Base-by-base conservation (phyloP, 2,329 filamentous ascomycete genomes). In the Lachnellula willkommii region DNA sequence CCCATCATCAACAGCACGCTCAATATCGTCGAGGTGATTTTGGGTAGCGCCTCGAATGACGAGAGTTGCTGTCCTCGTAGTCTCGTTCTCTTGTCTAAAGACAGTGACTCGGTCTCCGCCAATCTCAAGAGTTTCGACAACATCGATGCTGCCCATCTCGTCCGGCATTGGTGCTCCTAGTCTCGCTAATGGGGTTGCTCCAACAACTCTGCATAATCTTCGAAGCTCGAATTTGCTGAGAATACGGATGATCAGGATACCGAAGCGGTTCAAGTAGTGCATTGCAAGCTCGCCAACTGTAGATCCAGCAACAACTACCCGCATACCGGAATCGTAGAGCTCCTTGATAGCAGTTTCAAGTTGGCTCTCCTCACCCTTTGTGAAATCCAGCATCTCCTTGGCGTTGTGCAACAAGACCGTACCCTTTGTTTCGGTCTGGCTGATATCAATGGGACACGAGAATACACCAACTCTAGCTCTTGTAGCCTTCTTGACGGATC, bases 131-230 rank as follows among this genome's bases (percentile, higher is more conserved):
- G 95, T 97, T 81, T 99, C 94, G 35, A 99, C 94, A 55, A 99
- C 74, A 71, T 99, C 94, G 61, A 99, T 85, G 66, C 76, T 88
- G 63, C 94, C 94, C 92, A 96, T 97, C 80, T 99, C 94, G 66
- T 99, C 94, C n/a, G 95, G 94, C 94, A 99, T 99, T 46, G 94
- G 94, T 15, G 95, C 94, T 62, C 94, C 94, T 48, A 99, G 80
- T 67, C 94, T 88, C 52, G 95, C 95, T 60, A 99, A 82, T n/a
- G 94, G 94, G 14, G 94, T 96, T 55, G 94, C 94, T 60, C 93
- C 93, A 52, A 97, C 93, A 24, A 99, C 94, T 60, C 94, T 88
- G 81, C 95, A 99, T 68, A 97, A 79, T 68, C 94, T 84, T 66
- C 94, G 87, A 59, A 99, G 84, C 76, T 99, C 94, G 69, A 97